Percentiles rank a stretch among this genome's conserved stretches.
Evolutionary conservation across 2,329 filamentous ascomycete genomes (phyloP).

Genomic region (Claviceps digitariae): DNA sequence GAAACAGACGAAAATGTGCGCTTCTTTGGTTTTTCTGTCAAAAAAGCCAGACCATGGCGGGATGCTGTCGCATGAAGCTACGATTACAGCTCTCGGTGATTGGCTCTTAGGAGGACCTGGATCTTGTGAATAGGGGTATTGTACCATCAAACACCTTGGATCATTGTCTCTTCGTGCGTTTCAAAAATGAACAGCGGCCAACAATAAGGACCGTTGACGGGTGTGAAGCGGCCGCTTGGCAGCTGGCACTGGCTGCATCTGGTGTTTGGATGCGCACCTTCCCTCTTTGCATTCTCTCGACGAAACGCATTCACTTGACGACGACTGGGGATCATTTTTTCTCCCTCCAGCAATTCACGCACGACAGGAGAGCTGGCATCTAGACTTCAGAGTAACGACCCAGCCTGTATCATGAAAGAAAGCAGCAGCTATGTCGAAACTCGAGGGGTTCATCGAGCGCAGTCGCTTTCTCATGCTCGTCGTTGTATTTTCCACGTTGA

Average conservation of each 20-base stretch:
- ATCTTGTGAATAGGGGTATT: neutral
- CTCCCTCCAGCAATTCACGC: neutral
- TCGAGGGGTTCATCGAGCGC: neutral
- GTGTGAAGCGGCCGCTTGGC: neutral
- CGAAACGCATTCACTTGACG: neutral
- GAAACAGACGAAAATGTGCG: too few relatives aligned
- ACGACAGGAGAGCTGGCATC: neutral
- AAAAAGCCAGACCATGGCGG: too few relatives aligned
- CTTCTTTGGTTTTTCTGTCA: too few relatives aligned
- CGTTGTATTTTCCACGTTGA: neutral
- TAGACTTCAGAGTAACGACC: neutral
- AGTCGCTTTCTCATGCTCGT: neutral
- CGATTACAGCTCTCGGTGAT: neutral
- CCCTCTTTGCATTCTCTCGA: neutral
- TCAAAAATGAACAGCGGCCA: neutral
- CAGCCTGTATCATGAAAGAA: neutral
- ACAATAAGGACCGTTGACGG: neutral
- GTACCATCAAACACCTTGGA: too few relatives aligned
- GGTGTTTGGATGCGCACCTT: neutral
- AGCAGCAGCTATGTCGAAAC: neutral
- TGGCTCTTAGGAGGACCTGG: neutral
- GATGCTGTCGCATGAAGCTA: neutral
- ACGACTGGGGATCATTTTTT: neutral
- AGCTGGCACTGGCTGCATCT: neutral
- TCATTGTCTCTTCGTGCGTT: neutral